Evolutionary conservation across 257 asterid species (phyloP).

Genomic region (Gynochthodes officinalis): DNA sequence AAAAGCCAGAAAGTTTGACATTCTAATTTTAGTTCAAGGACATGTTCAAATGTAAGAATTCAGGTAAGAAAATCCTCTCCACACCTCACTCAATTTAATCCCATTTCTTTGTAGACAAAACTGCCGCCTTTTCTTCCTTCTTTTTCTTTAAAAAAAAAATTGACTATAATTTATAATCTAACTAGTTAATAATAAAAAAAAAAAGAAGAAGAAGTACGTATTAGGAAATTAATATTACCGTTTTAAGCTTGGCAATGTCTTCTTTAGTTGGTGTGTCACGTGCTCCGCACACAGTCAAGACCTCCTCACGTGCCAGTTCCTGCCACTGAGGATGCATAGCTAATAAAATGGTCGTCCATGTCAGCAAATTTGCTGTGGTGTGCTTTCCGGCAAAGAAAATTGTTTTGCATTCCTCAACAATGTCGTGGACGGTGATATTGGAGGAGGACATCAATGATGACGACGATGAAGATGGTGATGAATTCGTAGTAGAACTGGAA

Average conservation of each 20-base stretch:
- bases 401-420: constrained; percentile 92
- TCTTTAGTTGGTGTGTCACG: constrained; percentile 72
- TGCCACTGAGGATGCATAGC: constrained; percentile 98
- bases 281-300: constrained; percentile 73
- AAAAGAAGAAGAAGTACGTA: background rate
- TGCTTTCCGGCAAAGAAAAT: constrained; percentile 88
- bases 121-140: background rate
- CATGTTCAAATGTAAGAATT: background rate
- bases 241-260: constrained; percentile 70
- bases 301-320: constrained; percentile 99
- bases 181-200: background rate
- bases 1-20: background rate
- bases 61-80: background rate
- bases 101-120: background rate
- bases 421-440: constrained; percentile 49
- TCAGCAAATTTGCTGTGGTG: constrained; percentile 76
- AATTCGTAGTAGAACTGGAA: background rate
- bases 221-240: constrained; percentile 40
- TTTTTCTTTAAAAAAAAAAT: background rate
- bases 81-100: background rate
- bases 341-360: constrained; percentile 83
- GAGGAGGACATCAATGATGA: background rate
- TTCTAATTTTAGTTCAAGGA: constrained; percentile 13
- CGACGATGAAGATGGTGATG: background rate
- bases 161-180: background rate